phyloP scores from a whole-genome alignment of 495 filamentous ascomycete species.

The Podospora pseudopauciseta region DNA sequence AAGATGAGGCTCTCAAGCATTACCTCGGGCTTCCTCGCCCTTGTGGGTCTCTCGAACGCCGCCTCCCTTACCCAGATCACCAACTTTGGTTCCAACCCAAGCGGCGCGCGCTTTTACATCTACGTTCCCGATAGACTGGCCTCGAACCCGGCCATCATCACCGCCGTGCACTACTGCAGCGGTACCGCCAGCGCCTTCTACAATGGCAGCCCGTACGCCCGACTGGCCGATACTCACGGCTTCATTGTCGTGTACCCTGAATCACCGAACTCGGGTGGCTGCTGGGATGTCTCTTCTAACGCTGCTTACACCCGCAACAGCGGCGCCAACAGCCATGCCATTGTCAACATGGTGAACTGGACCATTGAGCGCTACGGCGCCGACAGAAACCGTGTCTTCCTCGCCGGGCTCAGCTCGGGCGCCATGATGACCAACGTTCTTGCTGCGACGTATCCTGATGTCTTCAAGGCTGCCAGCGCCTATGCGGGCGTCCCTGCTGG shows the following conservation, averaged over 20 bases:
- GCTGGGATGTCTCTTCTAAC: constrained; percentile 59
- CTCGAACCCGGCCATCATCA: constrained; percentile 42
- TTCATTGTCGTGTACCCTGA: constrained; percentile 58
- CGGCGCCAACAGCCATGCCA: constrained; percentile 56
- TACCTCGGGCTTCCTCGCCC: constrained; percentile 28
- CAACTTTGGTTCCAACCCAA: constrained; percentile 41
- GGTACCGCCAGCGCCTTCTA: constrained; percentile 52
- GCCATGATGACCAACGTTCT: constrained; percentile 54
- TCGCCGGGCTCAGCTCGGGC: constrained; percentile 52
- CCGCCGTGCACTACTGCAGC: constrained; percentile 55
- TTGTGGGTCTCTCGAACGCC: constrained; percentile 20
- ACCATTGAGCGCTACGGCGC: constrained; percentile 47
- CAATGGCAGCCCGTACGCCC: constrained; percentile 44
- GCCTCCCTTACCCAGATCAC: constrained; percentile 35
- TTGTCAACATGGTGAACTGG: constrained; percentile 60
- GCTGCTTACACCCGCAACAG: constrained; percentile 53
- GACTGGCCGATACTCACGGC: constrained; percentile 49
- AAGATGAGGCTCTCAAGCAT: constrained; percentile 32
- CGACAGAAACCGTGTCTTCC: constrained; percentile 49
- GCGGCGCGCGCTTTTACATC: constrained; percentile 37
- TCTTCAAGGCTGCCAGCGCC: constrained; percentile 53
- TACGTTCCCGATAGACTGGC: constrained; percentile 39
- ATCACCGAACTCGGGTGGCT: constrained; percentile 45
- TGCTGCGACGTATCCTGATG: constrained; percentile 53
- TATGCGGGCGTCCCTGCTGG: constrained; percentile 60